Conservation (phyloP, 2,329 filamentous ascomycete species). For the Hypoxylon sp. region DNA sequence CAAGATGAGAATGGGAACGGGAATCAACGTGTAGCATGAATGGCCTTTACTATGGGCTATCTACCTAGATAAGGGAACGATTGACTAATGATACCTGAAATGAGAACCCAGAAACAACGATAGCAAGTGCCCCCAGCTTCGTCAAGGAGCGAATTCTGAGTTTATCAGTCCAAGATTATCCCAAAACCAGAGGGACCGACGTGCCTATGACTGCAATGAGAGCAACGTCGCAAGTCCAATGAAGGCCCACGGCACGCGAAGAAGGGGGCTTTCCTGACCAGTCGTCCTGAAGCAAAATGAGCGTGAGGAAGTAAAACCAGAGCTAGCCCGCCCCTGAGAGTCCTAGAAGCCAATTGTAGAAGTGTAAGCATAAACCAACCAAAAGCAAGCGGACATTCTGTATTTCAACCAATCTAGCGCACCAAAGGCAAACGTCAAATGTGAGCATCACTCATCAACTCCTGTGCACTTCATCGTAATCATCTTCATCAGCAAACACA, state of each 20-base stretch:
- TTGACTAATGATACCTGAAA: slow-evolving; percentile 45
- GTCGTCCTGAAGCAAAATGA: slow-evolving; percentile 31
- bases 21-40: slow-evolving; percentile 38
- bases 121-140: slow-evolving; percentile 9
- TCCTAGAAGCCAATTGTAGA: slow-evolving; percentile 21
- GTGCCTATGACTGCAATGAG: slow-evolving; percentile 17
- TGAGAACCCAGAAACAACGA: slow-evolving; percentile 26
- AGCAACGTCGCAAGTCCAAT: slow-evolving; percentile 14
- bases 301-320: slow-evolving; percentile 20
- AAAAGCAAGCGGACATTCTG: slow-evolving; percentile 4
- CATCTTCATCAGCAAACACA: slow-evolving; percentile 10
- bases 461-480: slow-evolving; percentile 6
- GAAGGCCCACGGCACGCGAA: slow-evolving; percentile 1
- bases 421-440: slow-evolving; percentile 20
- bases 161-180: slow-evolving; percentile 11
- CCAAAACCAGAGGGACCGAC: slow-evolving; percentile 17
- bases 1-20: slow-evolving; percentile 16
- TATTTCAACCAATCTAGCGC: slow-evolving; percentile 11
- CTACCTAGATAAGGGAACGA: slow-evolving; percentile 41
- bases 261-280: slow-evolving; percentile 18
- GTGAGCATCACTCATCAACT: slow-evolving; percentile 13
- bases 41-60: slow-evolving; percentile 40
- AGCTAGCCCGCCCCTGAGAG: slow-evolving; percentile 23
- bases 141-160: slow-evolving; percentile 26
- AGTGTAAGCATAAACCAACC: slow-evolving; percentile 22